Conservation (phyloP, 306 rosid genomes). For the Cucumis hystrix region DNA sequence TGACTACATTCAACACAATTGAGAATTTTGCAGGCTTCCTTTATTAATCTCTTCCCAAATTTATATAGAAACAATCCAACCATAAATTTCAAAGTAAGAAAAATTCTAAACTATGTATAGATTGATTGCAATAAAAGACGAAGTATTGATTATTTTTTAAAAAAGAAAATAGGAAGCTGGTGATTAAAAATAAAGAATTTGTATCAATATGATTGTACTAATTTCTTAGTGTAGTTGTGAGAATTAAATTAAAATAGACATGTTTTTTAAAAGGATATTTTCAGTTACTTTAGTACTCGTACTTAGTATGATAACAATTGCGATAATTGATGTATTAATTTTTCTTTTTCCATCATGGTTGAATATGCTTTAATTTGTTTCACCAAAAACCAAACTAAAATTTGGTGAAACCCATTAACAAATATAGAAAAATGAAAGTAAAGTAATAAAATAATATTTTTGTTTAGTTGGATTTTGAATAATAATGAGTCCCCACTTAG, state of each 20-base stretch:
- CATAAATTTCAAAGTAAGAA: background rate
- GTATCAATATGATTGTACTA: no score
- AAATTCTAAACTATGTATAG: background rate
- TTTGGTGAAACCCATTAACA: background rate
- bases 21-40: background rate
- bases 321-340: background rate
- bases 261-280: no score
- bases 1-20: background rate
- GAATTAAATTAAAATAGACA: no score
- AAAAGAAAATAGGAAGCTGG: no score
- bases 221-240: no score
- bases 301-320: no score
- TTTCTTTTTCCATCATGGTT: background rate
- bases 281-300: no score
- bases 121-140: no score
- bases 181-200: no score
- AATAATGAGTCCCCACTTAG: background rate
- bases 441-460: background rate
- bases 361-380: background rate
- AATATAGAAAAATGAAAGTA: background rate
- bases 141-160: no score
- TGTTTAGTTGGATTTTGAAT: background rate
- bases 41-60: background rate
- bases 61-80: background rate
- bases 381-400: background rate